Base-by-base conservation (phyloP, 1,139 yeast genomes). In the Magnusiomyces suaveolens region DNA sequence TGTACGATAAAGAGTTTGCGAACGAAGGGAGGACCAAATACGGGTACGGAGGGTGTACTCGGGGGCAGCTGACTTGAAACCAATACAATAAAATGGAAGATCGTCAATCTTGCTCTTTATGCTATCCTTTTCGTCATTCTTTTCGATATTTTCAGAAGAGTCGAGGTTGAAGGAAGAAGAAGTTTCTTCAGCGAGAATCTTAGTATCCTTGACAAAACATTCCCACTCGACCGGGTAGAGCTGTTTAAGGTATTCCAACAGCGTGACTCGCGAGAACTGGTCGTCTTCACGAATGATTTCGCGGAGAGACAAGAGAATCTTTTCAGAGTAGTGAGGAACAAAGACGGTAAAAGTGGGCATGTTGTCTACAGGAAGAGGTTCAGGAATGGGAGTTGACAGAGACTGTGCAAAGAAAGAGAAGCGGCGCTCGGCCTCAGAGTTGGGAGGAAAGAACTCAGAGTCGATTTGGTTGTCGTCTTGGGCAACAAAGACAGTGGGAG, bases 331-430 rank as follows among this genome's bases (percentile, higher is more conserved):
- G 65, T 88, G 96, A 0, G 96, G 96, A n/a, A 87, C 74, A 50
- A 88, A 69, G 0, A 88, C 96, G 0, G 96, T 84, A 61, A 88
- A 87, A 0, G 84, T 67, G 0, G 96, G 96, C 82, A 87, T 81
- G n/a, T 84, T 74, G 54, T 81, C 81, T 1, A 84, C 79, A 0
- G 90, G 82, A 16, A 77, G 70, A 0, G 94, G 85, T 56, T 83
- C 89, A 0, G 87, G 83, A 49, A 88, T 75, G 0, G 92, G 84
- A 0, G 89, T 83, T 0, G 95, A 80, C 50, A 88, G 68, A 0
- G 95, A 86, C 64, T 87, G 96, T 0, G 96, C 96, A 75, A 88
- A 88, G 63, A 85, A 88, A 0, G 94, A 83, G 1, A 88, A 79
- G 53, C 96, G 73, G 62, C 96, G 72, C 63, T 85, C 84, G 0